Base-by-base conservation (phyloP, 2,329 filamentous ascomycete species). In the Gliomastix tumulicola region DNA sequence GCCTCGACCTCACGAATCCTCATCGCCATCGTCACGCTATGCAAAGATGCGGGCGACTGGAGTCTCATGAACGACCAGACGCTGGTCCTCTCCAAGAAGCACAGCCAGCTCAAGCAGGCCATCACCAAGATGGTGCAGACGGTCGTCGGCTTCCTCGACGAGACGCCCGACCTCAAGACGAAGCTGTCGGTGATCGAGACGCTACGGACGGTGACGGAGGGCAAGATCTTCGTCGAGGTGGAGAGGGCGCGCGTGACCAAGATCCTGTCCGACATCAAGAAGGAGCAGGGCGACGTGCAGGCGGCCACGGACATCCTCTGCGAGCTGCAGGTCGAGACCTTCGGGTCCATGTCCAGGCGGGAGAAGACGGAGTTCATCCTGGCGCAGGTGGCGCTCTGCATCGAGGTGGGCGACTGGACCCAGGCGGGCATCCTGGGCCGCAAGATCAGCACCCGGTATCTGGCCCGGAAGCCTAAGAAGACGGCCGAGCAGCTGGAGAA, bases 301-400 rank as follows among this genome's bases (percentile, higher is more conserved):
- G 81, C 87, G 6, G 92, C 92, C 21, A 83, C 86, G 37, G 90
- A 97, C 51, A 92, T 92, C 44, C 76, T 98, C 25, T 98, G 92
- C 65, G 92, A 98, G 68, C 74, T 98, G 42, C 92, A 98, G 61
- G 92, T 98, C 34, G 92, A 98, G 73, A 98, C 92, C 0, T 98
- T 98, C 60, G 92, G 92, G 8, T 97, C 90, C 17, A 98, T 98
- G 92, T 84, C 88, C 45, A 77, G 92, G 51, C 79, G 92, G 50
- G 92, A 98, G 62, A 98, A 98, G 82, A 96, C 89, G 5, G 92
- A 97, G 55, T 98, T 98, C 59, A 98, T 98, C 54, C 72, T 98
- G 36, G 86, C 94, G 44, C 92, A 98, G 64, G 90, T 97, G 28
- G 76, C 81, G 22, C 76, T 98, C 36, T 98, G 92, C 68, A 97